These are phyloP conservation scores for Suaeda aralocaspica DNA, from an alignment of 148 eudicot species.

Conservation along the genomic window DNA sequence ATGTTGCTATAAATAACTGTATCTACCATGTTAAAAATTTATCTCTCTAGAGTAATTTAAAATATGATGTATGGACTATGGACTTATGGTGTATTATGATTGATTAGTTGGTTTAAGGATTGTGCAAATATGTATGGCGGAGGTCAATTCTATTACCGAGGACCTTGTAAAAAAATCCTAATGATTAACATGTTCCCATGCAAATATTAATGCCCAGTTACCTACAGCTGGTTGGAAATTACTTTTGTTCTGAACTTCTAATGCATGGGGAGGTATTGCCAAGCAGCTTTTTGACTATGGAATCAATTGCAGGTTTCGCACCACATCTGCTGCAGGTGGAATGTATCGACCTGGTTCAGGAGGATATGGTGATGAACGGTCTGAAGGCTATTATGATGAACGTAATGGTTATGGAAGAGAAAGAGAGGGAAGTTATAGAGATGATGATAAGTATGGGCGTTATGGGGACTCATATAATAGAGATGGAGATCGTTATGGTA, in stretches of 20 bases:
- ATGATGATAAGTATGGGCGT: conserved; percentile 67
- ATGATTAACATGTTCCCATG: background rate
- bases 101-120: no score
- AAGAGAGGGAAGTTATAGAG: conserved; percentile 56
- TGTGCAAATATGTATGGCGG: no score
- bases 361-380: conserved; percentile 66
- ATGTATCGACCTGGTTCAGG: conserved; percentile 78
- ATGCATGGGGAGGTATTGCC: background rate
- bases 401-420: conserved; percentile 83
- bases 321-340: conserved; percentile 52
- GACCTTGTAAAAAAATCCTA: background rate
- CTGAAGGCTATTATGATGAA: conserved; percentile 52
- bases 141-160: no score
- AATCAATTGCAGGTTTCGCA: conserved; percentile 57
- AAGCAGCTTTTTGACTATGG: background rate
- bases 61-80: no score
- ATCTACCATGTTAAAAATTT: no score
- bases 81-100: no score
- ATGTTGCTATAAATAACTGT: no score
- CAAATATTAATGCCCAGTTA: background rate
- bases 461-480: conserved; percentile 51
- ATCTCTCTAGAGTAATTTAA: no score
- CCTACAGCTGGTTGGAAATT: background rate
- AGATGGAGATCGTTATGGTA: conserved; percentile 58
- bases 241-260: background rate